Evolutionary conservation across 2,329 filamentous ascomycete species (phyloP).

Genomic region (Monosporascus sp.): DNA sequence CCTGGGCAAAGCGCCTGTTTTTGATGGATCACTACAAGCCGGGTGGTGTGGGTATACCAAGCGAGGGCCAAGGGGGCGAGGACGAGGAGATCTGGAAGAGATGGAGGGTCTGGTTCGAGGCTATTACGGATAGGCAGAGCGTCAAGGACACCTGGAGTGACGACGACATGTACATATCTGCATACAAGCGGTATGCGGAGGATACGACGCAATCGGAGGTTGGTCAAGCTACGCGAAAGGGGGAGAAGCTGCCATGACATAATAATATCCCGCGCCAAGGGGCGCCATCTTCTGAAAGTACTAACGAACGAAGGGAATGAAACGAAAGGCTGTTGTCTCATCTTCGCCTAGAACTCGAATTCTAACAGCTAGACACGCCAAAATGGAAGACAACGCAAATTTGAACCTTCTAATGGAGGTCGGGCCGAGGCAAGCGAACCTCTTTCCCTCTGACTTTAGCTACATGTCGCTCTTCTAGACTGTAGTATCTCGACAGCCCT

Average conservation of each 20-base stretch:
- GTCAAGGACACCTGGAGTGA: constrained; percentile 65
- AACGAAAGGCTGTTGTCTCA: too few species aligned
- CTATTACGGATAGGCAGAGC: constrained; percentile 55
- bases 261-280: too few species aligned
- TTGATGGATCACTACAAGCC: constrained; percentile 71
- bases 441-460: too few species aligned
- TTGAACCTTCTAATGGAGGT: too few species aligned
- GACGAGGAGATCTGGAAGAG: constrained; percentile 58
- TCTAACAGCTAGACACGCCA: too few species aligned
- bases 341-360: too few species aligned
- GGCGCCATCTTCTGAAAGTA: too few species aligned
- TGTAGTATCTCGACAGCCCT: too few species aligned
- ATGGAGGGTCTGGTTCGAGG: constrained; percentile 61
- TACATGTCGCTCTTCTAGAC: too few species aligned
- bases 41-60: constrained; percentile 44
- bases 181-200: constrained; percentile 65
- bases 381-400: too few species aligned
- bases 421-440: too few species aligned
- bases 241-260: constrained; percentile 55
- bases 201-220: constrained; percentile 59
- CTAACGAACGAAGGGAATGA: too few species aligned
- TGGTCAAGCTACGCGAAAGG: constrained; percentile 58
- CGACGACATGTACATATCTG: constrained; percentile 59
- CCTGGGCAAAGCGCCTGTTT: constrained; percentile 69
- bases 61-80: constrained; percentile 21